Conservation (phyloP, 1,139 yeast genomes). For the Candida labiduridarum region DNA sequence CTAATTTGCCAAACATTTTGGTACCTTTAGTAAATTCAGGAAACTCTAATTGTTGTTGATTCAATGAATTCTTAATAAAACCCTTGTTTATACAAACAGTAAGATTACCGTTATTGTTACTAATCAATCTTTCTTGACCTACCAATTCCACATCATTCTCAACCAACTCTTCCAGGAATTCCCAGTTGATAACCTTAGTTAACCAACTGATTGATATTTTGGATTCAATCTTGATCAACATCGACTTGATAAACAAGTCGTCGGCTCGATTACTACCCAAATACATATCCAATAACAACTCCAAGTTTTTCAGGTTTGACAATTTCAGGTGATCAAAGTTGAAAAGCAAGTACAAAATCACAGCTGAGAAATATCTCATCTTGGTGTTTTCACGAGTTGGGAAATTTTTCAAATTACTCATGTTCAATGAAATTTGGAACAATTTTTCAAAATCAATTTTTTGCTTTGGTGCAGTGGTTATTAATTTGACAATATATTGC, state of each 20-base stretch:
- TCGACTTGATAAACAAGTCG: constrained; percentile 61
- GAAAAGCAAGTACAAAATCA: constrained; percentile 49
- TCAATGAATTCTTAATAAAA: constrained; percentile 52
- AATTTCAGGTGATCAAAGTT: constrained; percentile 47
- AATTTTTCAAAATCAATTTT: constrained; percentile 52
- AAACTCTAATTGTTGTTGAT: constrained; percentile 5
- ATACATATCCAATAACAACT: constrained; percentile 31
- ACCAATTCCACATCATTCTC: constrained; percentile 48
- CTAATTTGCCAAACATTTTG: constrained; percentile 24
- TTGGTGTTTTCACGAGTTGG: constrained; percentile 24
- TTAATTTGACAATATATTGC: constrained; percentile 39
- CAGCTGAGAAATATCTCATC: constrained; percentile 43
- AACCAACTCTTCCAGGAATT: constrained; percentile 47
- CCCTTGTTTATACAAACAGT: constrained; percentile 58
- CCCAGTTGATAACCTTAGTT: constrained; percentile 64
- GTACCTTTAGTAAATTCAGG: constrained; percentile 5
- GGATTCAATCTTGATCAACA: constrained; percentile 61
- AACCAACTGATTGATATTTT: constrained; percentile 58
- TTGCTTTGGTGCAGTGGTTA: constrained; percentile 37
- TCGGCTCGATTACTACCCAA: constrained; percentile 62
- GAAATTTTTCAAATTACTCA: constrained; percentile 36
- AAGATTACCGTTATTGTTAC: constrained; percentile 35
- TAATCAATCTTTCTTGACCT: constrained; percentile 47
- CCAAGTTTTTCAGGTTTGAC: constrained; percentile 34
- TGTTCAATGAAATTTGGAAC: constrained; percentile 66